Base-by-base conservation (phyloP, 768 basidiomycete genomes). In the Russula sp. region DNA sequence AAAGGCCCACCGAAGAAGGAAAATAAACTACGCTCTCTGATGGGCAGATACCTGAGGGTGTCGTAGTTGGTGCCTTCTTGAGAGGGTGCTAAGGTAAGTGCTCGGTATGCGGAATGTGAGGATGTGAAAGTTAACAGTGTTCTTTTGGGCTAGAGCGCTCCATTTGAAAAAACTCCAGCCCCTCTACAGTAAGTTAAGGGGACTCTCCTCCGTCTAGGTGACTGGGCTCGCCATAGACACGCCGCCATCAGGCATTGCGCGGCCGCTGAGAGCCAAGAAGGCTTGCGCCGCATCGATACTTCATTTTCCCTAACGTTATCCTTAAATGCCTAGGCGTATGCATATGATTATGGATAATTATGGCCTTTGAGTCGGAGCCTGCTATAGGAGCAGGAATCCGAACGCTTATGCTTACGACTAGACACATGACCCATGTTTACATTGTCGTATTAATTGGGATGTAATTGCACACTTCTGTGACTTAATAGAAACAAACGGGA, bases 1-100 rank as follows among this genome's bases (percentile, higher is more conserved):
- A 46, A 50, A 9, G 59, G 61, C 26, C 64, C 67, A 8, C 53
- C 52, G 54, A 68, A 68, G 61, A 68, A 68, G 44, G 68, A 69
- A 59, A 74, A 72, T 57, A 71, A 74, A 56, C 52, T 76, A 64
- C 73, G 73, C 53, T 68, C 65, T 28, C 71, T 73, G 36, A 67
- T 71, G 69, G 64, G 69, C 49, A 57, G 50, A 24, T 62, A 62
- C 61, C 46, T 62, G 26, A 66, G 58, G 38, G 65, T 62, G 57
- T 63, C 65, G 30, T 68, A 68, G 65, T 36, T 2, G 50, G 11
- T 26, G 22, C 58, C 38, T 52, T 38, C 40, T 54, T 13, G 40
- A 42, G 40, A 38, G 38, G 34, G 49, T 46, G 64, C 42, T 52
- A 32, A 66, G 59, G 67, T 68, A 46, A 44, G 67, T 24, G 38